A percentile compares a stretch with the other conserved stretches of the same genome.
Conservation (phyloP, 2,329 filamentous ascomycete species). For the Rhytidhysteron rufulum region DNA sequence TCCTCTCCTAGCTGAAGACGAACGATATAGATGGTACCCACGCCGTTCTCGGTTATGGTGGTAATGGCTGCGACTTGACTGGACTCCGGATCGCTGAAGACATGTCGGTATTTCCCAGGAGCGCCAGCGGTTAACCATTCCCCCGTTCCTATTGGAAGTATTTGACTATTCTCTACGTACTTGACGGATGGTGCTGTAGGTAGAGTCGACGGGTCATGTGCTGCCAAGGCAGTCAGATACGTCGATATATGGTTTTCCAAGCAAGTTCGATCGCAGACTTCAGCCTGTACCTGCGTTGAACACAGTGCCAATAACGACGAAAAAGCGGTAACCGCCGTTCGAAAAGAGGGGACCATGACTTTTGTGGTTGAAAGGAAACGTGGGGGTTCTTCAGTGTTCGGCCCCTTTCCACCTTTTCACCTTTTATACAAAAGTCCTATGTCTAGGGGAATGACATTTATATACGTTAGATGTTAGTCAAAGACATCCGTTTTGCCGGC, state of each 20-base stretch:
- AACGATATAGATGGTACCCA: conserved; percentile 6
- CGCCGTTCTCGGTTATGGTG: conserved; percentile 7
- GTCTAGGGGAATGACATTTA: background rate
- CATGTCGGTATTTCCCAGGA: conserved; percentile 8
- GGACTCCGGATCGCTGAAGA: conserved; percentile 6
- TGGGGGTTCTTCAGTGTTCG: background rate
- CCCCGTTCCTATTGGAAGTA: conserved; percentile 5
- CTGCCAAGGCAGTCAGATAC: conserved; percentile 6
- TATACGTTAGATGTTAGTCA: background rate
- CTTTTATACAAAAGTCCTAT: background rate
- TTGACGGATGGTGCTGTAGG: conserved; percentile 3
- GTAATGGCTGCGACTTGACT: conserved; percentile 9
- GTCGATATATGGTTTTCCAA: conserved; percentile 2
- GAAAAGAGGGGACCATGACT: no score
- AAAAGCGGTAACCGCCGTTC: background rate
- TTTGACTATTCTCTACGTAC: conserved; percentile 9
- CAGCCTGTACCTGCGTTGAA: background rate
- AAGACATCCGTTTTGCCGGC: background rate
- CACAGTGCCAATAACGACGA: background rate
- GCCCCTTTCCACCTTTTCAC: background rate
- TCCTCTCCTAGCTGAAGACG: conserved; percentile 3
- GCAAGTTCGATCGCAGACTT: conserved; percentile 4
- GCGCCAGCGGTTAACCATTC: conserved; percentile 4
- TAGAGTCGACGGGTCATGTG: conserved; percentile 5
- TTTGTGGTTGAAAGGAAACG: no score